Evolutionary conservation across 2,329 filamentous ascomycete species (phyloP), one percentile per base, ranked within the genome.

Genomic region (Juglanconis oblonga): DNA sequence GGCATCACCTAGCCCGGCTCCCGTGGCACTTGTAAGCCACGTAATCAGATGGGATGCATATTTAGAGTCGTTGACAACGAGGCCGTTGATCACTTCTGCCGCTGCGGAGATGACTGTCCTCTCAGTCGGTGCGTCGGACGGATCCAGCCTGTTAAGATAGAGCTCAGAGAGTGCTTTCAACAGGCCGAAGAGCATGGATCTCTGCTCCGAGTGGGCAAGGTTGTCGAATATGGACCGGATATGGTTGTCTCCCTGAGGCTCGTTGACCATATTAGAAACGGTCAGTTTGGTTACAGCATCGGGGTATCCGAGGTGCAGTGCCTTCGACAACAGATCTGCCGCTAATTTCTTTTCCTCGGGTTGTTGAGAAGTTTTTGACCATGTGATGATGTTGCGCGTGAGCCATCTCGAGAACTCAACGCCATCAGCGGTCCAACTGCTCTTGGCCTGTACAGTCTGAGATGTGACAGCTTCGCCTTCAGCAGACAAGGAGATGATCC

Each of bases 261-360:
- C 44, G 5, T 62, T 64, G 32, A 69, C 44, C 3, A 82, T 65
- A 17, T 70, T 64, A 1, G 76, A 67, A 17, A 80, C 60, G 2
- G 77, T 55, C 3, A 67, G 60, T 45, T 72, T 74, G 29, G 79
- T 69, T 6, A 84, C 64, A 1, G 64, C 67, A 45, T 83, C 81
- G 83, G 81, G 77, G 73, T 95, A 91, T 3, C 91, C 91, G 35
- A 97, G 72, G 35, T 83, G 87, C 61, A 94, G 75, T 1, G 85
- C 79, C 63, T 88, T 87, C 3, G 83, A 74, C 13, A 86, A 74
- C 1, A 87, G 53, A 3, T 80, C 77, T 14, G 77, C 77, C 48
- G 75, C 77, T 7, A 81, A 67, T 52, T 74, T 80, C 11, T 71
- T 62, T 8, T 76, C 74, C 8, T 77, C 70, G 66, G 58, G 64